Percentiles rank a stretch among this genome's conserved stretches.
Evolutionary conservation across 1,284 basidiomycete genomes (phyloP).

Genomic region (Kwoniella shivajii): DNA sequence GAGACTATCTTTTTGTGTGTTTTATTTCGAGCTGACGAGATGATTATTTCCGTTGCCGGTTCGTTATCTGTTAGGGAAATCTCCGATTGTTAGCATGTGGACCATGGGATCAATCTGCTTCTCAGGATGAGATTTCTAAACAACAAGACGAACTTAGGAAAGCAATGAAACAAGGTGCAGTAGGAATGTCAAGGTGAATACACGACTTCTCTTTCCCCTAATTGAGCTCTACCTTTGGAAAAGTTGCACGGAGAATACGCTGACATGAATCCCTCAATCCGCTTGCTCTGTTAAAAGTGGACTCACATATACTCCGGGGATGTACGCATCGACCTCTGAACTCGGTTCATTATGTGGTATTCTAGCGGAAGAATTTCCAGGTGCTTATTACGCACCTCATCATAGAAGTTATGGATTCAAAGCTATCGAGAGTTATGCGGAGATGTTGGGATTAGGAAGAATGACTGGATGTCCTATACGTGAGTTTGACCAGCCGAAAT

Average conservation of each 20-base stretch:
- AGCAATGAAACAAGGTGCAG: constrained; percentile 46
- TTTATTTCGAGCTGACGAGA: too few relatives aligned
- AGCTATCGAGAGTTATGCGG: constrained; percentile 44
- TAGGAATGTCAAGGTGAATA: constrained; percentile 49
- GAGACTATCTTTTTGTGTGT: too few relatives aligned
- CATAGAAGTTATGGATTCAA: constrained; percentile 47
- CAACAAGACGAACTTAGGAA: constrained; percentile 36
- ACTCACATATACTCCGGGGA: constrained; percentile 53
- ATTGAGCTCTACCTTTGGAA: not conserved
- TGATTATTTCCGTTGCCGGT: too few relatives aligned
- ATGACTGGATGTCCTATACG: constrained; percentile 46
- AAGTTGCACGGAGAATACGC: too few relatives aligned
- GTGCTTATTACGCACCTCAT: constrained; percentile 50
- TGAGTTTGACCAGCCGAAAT: constrained; percentile 17
- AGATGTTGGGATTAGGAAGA: constrained; percentile 46
- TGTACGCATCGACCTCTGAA: constrained; percentile 52
- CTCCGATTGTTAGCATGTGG: constrained; percentile 47
- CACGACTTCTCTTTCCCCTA: too few relatives aligned
- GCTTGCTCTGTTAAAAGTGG: constrained; percentile 25
- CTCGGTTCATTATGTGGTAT: constrained; percentile 37
- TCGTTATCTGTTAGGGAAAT: constrained; percentile 40
- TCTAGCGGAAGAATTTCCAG: constrained; percentile 37
- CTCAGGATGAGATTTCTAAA: constrained; percentile 28
- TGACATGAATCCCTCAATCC: not conserved
- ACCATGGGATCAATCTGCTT: constrained; percentile 37